A percentile compares a stretch with the other conserved stretches of the same genome.
Evolutionary conservation across 2,329 filamentous ascomycete species (phyloP).

Genomic region (Calcarisporium arbuscula): DNA sequence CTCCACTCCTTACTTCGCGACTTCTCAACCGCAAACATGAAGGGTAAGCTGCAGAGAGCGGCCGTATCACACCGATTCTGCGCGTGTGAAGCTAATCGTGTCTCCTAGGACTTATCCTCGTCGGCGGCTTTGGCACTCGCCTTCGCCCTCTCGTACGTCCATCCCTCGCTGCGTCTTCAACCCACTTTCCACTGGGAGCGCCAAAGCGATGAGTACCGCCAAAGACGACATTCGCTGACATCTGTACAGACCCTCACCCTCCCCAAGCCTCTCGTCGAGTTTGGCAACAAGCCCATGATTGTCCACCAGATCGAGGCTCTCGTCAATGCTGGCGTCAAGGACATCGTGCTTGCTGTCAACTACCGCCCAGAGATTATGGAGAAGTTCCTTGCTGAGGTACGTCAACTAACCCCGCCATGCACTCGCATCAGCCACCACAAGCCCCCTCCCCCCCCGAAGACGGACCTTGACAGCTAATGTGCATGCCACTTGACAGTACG

Average conservation of each 20-base stretch:
- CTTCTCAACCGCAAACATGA: no score
- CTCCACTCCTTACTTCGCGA: no score
- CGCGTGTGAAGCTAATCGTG: constrained; percentile 13
- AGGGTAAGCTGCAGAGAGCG: no score
- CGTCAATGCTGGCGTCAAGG: constrained; percentile 87
- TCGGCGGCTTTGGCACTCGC: constrained; percentile 97
- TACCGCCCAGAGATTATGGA: constrained; percentile 99
- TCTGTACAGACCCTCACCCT: constrained; percentile 85
- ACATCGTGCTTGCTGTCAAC: constrained; percentile 97
- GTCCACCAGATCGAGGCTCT: constrained; percentile 95
- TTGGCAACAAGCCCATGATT: constrained; percentile 99
- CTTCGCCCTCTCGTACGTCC: constrained; percentile 81
- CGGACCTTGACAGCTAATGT: no score
- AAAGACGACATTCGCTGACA: no score
- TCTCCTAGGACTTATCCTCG: constrained; percentile 85
- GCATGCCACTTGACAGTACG: constrained; percentile 53
- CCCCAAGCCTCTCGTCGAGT: constrained; percentile 95
- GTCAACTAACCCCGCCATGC: constrained; percentile 7
- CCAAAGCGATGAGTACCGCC: no score
- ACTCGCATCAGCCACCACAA: neutral
- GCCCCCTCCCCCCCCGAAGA: neutral
- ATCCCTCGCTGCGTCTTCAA: constrained; percentile 10
- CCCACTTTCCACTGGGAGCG: constrained; percentile 8
- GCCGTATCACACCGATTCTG: neutral
- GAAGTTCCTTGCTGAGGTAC: constrained; percentile 79